Evolutionary conservation across 805 yeast species (phyloP).

Genomic region (Phaffomyces opuntiae): DNA sequence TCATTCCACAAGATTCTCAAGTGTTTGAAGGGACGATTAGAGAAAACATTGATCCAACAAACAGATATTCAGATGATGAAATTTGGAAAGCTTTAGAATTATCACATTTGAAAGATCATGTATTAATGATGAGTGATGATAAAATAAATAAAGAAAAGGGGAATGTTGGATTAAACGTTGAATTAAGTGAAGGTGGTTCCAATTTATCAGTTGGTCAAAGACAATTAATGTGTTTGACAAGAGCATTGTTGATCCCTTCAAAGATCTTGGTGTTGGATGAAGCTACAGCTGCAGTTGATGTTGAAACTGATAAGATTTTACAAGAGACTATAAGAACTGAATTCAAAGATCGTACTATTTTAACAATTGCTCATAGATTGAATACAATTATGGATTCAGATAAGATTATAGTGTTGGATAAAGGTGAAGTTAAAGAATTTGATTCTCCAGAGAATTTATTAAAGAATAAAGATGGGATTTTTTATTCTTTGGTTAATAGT

Average conservation of each 20-base stretch:
- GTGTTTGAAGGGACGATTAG: conserved; percentile 82
- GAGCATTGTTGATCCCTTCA: conserved; percentile 62
- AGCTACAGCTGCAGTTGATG: conserved; percentile 88
- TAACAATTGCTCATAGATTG: conserved; percentile 80
- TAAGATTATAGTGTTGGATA: conserved; percentile 65
- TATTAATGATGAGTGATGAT: conserved; percentile 43
- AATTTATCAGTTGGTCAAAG: conserved; percentile 74
- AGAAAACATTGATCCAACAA: conserved; percentile 81
- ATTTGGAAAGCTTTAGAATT: conserved; percentile 78
- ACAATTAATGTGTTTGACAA: conserved; percentile 73
- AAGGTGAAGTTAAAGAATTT: conserved; percentile 70
- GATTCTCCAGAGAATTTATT: conserved; percentile 65
- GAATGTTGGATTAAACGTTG: conserved; percentile 44
- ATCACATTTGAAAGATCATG: conserved; percentile 68
- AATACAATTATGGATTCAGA: conserved; percentile 81
- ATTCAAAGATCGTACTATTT: conserved; percentile 68
- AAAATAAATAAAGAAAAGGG: conserved; percentile 33
- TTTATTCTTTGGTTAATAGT: conserved; percentile 73
- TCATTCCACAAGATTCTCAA: conserved; percentile 93
- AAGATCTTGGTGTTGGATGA: conserved; percentile 71
- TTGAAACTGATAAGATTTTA: conserved; percentile 69
- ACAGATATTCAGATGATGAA: conserved; percentile 59
- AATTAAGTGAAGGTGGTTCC: conserved; percentile 59
- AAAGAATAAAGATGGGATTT: conserved; percentile 57
- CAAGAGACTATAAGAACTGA: conserved; percentile 75